Base-by-base conservation (phyloP, 108 stramenopile species). In the Schizochytrium sp. region DNA sequence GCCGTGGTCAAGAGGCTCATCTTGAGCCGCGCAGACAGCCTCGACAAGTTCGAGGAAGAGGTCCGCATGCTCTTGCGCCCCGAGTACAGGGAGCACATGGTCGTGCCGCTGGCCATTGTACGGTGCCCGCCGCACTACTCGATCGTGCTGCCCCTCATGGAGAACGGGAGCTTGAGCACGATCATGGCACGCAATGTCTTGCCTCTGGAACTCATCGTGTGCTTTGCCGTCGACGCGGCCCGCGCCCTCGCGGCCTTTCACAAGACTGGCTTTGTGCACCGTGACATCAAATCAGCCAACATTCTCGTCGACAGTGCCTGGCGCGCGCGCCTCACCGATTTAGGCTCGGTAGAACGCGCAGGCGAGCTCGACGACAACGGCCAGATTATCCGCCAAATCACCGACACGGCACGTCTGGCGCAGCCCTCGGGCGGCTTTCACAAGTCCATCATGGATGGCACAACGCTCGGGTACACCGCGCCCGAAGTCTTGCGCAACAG, bases 281-380 rank as follows among this genome's bases (percentile, higher is more conserved):
- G 76, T 23, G 76, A 83, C 76, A 83, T 83, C 76, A 83, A 83
- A 34, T 83, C 76, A 14, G 76, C 76, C 51, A 83, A 83, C 28
- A 25, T 83, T 18, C 76, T 83, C 51, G 76, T 83, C 12, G 76
- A 53, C 25, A 18, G 48, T 6, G 12, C n/a, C 51, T 83, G 45
- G 45, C 19, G 76, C n/a, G 76, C 51, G 45, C 51, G 76, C 43
- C 45, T 83, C 51, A 83, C 76, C 76, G 76, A 83, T 23, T 5
- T 83, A 16, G 76, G 76, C 51, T 83, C 76, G 16, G 76, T 53
- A 28, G 76, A 83, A 23, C 45, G 51, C n/a, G 48, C 51, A 6
- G 63, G 63, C 41, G 63, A 69, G 63, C 51, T 83, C 25, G 76
- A 83, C 51, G 76, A 83, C 5, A 23, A 83, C 19, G 76, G 76